A percentile compares a stretch with the other conserved stretches of the same genome.
These are phyloP conservation scores for Zelonia costaricensis DNA, from an alignment of 208 protist species.

Conservation along the genomic window DNA sequence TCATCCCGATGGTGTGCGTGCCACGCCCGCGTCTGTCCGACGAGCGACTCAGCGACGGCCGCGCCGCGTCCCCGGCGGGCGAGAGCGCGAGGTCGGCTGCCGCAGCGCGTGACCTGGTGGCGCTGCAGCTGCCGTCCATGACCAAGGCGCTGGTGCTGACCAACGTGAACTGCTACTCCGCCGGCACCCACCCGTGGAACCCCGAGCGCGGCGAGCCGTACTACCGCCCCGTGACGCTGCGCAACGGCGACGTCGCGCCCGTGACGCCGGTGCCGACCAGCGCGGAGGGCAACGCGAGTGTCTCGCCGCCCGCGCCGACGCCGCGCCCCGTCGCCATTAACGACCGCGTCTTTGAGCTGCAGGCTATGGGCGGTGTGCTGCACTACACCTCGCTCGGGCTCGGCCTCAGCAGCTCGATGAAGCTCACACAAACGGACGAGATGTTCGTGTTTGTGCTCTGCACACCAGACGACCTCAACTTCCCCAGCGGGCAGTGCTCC, in stretches of 20 bases:
- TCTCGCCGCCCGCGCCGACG: background rate
- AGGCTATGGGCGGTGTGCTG: slow-evolving; percentile 72
- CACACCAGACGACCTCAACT: slow-evolving; percentile 63
- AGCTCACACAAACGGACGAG: slow-evolving; percentile 70
- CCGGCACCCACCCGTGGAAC: slow-evolving; percentile 67
- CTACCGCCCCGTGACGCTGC: slow-evolving; percentile 46
- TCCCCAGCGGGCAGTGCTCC: slow-evolving; percentile 17
- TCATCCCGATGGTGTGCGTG: slow-evolving; percentile 61
- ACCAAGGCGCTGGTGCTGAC: slow-evolving; percentile 72
- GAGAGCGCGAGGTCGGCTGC: background rate
- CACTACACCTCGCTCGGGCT: slow-evolving; percentile 63
- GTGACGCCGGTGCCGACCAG: background rate
- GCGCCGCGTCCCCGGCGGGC: too few relatives aligned
- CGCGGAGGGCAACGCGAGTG: background rate
- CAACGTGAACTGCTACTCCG: slow-evolving; percentile 81
- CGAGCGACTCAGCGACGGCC: too few relatives aligned
- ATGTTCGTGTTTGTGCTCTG: slow-evolving; percentile 78
- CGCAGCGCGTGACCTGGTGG: slow-evolving; percentile 16
- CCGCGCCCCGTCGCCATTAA: slow-evolving; percentile 58
- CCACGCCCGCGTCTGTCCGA: slow-evolving; percentile 26
- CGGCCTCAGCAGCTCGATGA: slow-evolving; percentile 45
- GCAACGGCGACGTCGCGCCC: slow-evolving; percentile 12
- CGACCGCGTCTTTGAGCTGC: slow-evolving; percentile 77
- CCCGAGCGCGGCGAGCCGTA: slow-evolving; percentile 25
- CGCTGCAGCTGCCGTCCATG: slow-evolving; percentile 48